These are phyloP conservation scores for Populus alba DNA, from an alignment of 345 rosid species.

Conservation along the genomic window DNA sequence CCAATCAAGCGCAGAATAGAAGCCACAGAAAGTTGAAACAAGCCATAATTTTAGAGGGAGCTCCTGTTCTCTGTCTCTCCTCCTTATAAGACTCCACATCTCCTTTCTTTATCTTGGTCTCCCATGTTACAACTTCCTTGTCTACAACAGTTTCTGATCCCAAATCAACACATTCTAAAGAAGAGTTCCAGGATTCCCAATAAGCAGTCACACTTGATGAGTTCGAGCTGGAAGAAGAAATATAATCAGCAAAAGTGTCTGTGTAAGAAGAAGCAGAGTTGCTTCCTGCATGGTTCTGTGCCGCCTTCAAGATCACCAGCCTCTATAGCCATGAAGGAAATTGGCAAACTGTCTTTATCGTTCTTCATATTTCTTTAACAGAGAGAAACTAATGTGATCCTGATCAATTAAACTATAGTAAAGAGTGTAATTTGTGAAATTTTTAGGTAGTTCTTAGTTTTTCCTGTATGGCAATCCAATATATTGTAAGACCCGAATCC, in stretches of 20 bases:
- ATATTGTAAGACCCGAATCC: background rate
- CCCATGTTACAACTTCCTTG: background rate
- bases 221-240: background rate
- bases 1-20: background rate
- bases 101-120: background rate
- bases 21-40: background rate
- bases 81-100: background rate
- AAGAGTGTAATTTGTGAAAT: background rate
- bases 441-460: background rate
- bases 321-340: background rate
- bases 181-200: background rate
- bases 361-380: background rate
- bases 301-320: background rate
- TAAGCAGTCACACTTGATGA: background rate
- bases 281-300: background rate
- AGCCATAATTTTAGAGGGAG: background rate
- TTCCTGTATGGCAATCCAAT: background rate
- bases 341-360: background rate
- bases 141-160: background rate
- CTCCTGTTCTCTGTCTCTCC: background rate
- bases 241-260: background rate
- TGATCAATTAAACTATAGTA: background rate
- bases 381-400: background rate
- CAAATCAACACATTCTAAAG: background rate
- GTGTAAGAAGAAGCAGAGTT: background rate